phyloP scores from a whole-genome alignment of 306 rosid species.

The Mimosa pudica region DNA sequence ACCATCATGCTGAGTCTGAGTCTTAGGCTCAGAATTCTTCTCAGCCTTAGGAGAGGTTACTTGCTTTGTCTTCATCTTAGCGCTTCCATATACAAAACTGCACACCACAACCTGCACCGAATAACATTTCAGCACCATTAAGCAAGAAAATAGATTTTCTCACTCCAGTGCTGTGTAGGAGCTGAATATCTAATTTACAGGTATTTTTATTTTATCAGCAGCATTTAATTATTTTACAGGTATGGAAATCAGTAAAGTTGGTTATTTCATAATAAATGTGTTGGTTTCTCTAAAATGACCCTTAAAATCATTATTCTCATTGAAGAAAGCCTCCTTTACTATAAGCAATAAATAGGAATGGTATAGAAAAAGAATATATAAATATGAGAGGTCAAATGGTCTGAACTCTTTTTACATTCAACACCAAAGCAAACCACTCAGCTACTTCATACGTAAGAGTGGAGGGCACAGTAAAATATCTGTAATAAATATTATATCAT shows the following conservation, averaged over 20 bases:
- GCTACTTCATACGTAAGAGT: no score
- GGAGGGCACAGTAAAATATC: neutral
- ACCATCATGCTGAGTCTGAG: conserved; percentile 2
- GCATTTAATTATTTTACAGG: no score
- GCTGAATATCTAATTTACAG: neutral
- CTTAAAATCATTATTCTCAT: neutral
- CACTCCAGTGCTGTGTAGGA: no score
- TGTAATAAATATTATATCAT: neutral
- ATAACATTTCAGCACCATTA: neutral
- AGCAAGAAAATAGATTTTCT: neutral
- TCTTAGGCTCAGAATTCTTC: conserved; percentile 45
- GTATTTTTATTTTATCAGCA: no score
- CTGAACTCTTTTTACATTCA: neutral
- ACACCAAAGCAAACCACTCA: neutral
- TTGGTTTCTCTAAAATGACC: neutral
- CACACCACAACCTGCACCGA: conserved; percentile 74
- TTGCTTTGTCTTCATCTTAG: conserved; percentile 67
- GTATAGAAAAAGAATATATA: no score
- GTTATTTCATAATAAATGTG: neutral
- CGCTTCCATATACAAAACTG: conserved; percentile 79
- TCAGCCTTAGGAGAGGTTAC: conserved; percentile 43
- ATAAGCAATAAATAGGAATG: neutral
- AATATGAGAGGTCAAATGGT: neutral
- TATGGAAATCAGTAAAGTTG: no score
- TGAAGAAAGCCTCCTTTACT: neutral